phyloP scores from a whole-genome alignment of 108 stramenopile genomes.

The Cyclotella sp. region DNA sequence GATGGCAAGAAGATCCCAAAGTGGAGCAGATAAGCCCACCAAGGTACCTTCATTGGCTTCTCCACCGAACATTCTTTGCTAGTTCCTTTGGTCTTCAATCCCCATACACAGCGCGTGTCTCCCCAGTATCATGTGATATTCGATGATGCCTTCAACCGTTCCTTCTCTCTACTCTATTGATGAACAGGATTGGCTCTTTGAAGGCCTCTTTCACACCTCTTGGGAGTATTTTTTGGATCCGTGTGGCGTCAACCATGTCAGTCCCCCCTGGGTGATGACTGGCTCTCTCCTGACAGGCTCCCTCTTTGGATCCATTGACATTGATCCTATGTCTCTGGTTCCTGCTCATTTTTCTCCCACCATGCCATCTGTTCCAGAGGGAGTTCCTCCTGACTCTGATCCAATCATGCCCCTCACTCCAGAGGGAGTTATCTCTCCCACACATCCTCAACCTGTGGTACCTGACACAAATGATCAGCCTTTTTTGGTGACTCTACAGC shows the following conservation, averaged over 20 bases:
- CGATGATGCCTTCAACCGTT: slow-evolving; percentile 51
- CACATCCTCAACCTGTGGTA: too few relatives aligned
- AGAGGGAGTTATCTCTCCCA: too few relatives aligned
- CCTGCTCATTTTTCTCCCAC: background rate
- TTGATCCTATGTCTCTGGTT: background rate
- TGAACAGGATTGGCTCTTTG: background rate
- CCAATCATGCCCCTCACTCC: background rate
- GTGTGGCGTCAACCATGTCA: background rate
- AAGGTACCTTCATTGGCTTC: slow-evolving; percentile 33
- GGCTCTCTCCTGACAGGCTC: background rate
- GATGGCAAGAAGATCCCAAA: slow-evolving; percentile 67
- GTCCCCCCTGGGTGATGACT: background rate
- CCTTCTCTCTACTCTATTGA: slow-evolving; percentile 1
- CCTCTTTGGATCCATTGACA: background rate
- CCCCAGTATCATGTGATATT: slow-evolving; percentile 61
- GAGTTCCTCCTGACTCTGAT: background rate
- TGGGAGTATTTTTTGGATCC: background rate
- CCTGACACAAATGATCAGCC: too few relatives aligned
- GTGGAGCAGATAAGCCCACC: slow-evolving; percentile 52
- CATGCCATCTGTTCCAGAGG: background rate
- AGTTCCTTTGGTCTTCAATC: slow-evolving; percentile 47
- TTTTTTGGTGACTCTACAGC: background rate
- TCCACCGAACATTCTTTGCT: slow-evolving; percentile 25
- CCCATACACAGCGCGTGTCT: slow-evolving; percentile 40
- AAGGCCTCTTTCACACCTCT: background rate